Evolutionary conservation across 495 filamentous ascomycete species (phyloP), one percentile per base, ranked within the genome.

Genomic region (Hypoxylon subgilvum): DNA sequence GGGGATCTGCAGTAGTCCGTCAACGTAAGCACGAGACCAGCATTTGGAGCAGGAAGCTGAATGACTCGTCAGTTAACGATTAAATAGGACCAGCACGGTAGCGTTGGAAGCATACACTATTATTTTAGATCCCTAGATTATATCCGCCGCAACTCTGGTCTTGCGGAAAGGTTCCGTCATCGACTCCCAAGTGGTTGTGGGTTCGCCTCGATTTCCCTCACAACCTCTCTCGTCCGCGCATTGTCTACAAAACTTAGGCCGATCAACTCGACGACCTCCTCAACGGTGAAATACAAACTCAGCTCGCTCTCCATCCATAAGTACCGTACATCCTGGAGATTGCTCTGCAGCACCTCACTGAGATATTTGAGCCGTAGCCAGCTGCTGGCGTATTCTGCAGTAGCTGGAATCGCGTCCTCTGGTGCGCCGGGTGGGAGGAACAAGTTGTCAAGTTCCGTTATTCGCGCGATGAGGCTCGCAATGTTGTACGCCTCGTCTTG

Each of bases 291-390:
- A 58, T 95, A 91, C 49, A 94, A 63, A 63, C 86, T 86, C 45
- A 97, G 71, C 65, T 92, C 89, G 39, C 89, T 89, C 65, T 97
- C 92, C 38, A 84, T 76, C 90, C 92, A 97, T 42, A 96, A 71
- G 66, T 83, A 96, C 67, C 85, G 85, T 59, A 99, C 93, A 60
- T 99, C 93, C 45, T 84, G 87, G 35, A 97, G 76, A 46, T 88
- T 90, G 63, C 89, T 92, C 71, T 97, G 91, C 43, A 99, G 73
- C 43, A 99, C 90, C 68, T 96, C 90, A 44, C 85, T 79, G 14
- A 99, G 74, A 66, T 91, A 96, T 65, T 94, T 88, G 65, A 99
- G 90, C 48, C 90, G 87, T 48, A 96, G 77, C 95, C 94, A 99
- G 57, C 82, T 85, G 0, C 81, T 74, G 22, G 89, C 87, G 65